These are phyloP conservation scores for Mychonastes homosphaera DNA, from an alignment of 139 green algal genomes.

Conservation along the genomic window DNA sequence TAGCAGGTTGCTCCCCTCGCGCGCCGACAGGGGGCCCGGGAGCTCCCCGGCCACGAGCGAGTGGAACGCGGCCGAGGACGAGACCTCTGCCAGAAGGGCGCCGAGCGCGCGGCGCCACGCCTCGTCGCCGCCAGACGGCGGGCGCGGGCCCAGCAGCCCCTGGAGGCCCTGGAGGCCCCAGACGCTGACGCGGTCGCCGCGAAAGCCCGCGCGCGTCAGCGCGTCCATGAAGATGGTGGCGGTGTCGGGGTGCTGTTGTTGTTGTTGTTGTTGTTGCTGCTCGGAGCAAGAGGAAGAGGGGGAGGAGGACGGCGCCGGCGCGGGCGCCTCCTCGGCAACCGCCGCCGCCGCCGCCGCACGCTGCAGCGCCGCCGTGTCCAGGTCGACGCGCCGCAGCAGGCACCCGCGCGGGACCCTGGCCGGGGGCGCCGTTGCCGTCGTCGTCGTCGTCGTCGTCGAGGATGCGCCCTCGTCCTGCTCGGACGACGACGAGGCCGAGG, in stretches of 20 bases:
- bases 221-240: conserved; percentile 12
- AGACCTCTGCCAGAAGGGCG: too few species aligned
- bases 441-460: too few species aligned
- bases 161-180: conserved; percentile 37
- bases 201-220: conserved; percentile 34
- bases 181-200: conserved; percentile 48
- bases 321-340: background rate
- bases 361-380: conserved; percentile 10
- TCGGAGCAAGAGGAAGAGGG: too few species aligned
- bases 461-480: background rate
- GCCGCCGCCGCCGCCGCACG: background rate
- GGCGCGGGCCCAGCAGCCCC: background rate
- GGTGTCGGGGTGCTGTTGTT: too few species aligned
- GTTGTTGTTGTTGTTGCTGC: conserved; percentile 4
- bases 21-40: too few species aligned
- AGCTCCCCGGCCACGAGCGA: too few species aligned
- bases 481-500: background rate
- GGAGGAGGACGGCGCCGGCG: background rate
- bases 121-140: too few species aligned
- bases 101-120: too few species aligned
- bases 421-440: background rate
- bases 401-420: conserved; percentile 40
- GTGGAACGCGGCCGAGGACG: too few species aligned
- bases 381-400: conserved; percentile 43
- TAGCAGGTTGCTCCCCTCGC: conserved; percentile 30